phyloP scores from a whole-genome alignment of 2,329 filamentous ascomycete genomes.

The Xylariaceae sp. region DNA sequence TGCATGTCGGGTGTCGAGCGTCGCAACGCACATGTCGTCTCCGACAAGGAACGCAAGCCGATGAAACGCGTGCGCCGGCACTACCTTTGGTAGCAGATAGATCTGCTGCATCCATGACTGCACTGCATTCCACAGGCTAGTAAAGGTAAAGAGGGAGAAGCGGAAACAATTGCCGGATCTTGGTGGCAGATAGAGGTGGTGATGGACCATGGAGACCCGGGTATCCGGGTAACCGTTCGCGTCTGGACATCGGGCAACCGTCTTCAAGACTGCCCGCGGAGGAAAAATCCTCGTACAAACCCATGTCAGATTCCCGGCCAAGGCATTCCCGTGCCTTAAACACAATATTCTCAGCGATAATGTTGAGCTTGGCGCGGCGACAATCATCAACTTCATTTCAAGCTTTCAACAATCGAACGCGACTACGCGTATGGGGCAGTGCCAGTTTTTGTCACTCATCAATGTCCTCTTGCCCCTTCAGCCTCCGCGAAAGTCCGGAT shows the following conservation, averaged over 20 bases:
- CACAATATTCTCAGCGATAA: neutral
- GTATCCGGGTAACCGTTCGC: conserved; percentile 16
- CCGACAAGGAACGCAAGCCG: conserved; percentile 20
- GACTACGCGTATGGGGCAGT: conserved; percentile 7
- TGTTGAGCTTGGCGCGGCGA: neutral
- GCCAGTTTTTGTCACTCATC: no score
- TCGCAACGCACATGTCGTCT: conserved; percentile 19
- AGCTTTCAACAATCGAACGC: conserved; percentile 5
- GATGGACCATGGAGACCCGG: neutral
- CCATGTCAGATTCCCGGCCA: conserved; percentile 1
- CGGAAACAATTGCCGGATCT: neutral
- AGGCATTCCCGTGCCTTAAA: neutral
- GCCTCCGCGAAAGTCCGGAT: no score
- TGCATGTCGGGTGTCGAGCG: conserved; percentile 15
- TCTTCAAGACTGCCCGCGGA: neutral
- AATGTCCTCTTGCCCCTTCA: no score
- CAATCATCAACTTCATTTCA: neutral
- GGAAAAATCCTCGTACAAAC: no score
- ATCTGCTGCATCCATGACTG: conserved; percentile 10
- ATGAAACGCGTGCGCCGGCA: conserved; percentile 13
- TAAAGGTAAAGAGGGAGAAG: neutral
- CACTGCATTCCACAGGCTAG: neutral
- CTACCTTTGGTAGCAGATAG: neutral
- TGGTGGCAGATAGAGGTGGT: conserved; percentile 1
- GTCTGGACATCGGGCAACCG: conserved; percentile 7